Conservation (phyloP, 2,329 filamentous ascomycete genomes). For the Colletotrichum tropicicola region DNA sequence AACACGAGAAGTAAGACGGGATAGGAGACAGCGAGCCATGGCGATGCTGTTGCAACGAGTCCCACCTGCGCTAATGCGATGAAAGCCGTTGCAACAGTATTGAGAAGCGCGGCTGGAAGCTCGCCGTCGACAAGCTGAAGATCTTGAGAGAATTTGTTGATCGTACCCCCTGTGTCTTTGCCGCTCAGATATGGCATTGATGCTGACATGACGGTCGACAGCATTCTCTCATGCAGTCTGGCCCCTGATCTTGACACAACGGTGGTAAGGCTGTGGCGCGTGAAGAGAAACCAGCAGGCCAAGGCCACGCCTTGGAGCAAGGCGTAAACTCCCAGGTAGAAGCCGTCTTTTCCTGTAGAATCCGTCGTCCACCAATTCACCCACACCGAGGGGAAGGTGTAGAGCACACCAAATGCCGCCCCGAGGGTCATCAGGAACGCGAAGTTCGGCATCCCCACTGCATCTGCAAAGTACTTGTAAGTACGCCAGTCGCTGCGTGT, state of each 20-base stretch:
- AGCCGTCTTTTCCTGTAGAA: not conserved
- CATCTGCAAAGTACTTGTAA: not conserved
- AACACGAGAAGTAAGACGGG: not conserved
- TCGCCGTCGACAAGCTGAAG: slow-evolving; percentile 48
- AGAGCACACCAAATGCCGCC: not conserved
- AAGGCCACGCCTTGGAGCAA: not conserved
- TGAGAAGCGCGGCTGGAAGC: slow-evolving; percentile 40
- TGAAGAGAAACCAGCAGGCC: not conserved
- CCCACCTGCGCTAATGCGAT: not conserved
- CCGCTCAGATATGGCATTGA: not conserved
- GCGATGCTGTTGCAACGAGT: not conserved
- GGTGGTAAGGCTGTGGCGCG: not conserved
- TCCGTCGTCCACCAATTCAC: not conserved
- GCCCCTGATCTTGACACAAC: not conserved
- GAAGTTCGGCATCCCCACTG: not conserved
- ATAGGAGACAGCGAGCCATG: not conserved
- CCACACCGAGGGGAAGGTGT: not conserved
- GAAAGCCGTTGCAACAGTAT: slow-evolving; percentile 3
- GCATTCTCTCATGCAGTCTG: not conserved
- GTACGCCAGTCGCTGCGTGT: not conserved
- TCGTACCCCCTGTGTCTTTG: slow-evolving; percentile 43
- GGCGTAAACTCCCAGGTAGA: not conserved
- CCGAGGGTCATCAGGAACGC: slow-evolving; percentile 42
- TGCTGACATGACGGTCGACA: not conserved
- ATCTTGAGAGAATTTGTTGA: slow-evolving; percentile 51